Conservation (phyloP, 345 rosid genomes). For the Heritiera fomes region DNA sequence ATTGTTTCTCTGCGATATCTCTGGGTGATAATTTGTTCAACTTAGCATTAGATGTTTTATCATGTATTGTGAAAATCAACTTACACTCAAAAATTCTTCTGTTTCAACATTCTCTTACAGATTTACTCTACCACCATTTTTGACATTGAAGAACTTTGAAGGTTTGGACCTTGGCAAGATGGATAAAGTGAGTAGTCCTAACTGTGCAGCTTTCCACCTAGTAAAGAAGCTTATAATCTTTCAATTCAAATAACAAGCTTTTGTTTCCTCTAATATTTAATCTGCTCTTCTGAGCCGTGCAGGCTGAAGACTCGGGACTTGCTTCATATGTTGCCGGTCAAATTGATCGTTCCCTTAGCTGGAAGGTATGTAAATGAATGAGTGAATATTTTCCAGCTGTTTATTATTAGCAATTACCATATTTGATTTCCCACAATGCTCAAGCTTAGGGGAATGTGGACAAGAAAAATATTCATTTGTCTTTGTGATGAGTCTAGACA, state of each 20-base stretch:
- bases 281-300: slow-evolving; percentile 21
- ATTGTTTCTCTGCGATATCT: neutral
- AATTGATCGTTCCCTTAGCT: slow-evolving; percentile 80
- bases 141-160: slow-evolving; percentile 92
- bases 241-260: neutral
- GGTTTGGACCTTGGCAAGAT: slow-evolving; percentile 92
- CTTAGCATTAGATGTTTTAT: neutral
- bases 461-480: neutral
- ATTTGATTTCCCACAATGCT: neutral
- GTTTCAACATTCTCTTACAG: slow-evolving; percentile 34
- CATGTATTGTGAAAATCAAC: neutral
- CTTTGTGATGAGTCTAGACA: neutral
- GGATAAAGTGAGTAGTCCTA: slow-evolving; percentile 51
- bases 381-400: neutral
- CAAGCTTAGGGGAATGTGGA: neutral
- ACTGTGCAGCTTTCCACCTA: neutral
- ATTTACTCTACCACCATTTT: slow-evolving; percentile 73
- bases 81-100: neutral
- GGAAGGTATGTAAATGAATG: slow-evolving; percentile 57
- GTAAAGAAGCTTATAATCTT: neutral
- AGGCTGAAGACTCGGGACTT: slow-evolving; percentile 83
- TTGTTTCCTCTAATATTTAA: neutral
- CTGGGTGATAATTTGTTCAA: neutral
- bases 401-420: neutral
- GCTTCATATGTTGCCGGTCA: slow-evolving; percentile 93